Evolutionary conservation across 2,329 filamentous ascomycete genomes (phyloP), one percentile per base, ranked within the genome.

Genomic region (Didymella pomorum): DNA sequence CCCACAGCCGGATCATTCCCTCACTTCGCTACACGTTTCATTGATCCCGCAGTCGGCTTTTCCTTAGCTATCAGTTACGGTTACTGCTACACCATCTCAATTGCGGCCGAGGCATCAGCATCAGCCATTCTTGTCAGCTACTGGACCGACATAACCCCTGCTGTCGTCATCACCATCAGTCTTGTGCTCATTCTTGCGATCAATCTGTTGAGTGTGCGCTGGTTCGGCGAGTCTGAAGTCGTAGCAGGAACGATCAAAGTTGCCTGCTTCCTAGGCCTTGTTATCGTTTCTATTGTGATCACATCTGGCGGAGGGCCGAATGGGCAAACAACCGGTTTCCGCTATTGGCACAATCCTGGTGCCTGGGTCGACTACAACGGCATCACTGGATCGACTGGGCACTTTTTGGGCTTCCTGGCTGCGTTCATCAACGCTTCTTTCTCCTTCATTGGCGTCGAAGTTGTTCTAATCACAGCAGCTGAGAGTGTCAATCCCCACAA

Each of bases 321-420:
- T 4, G 82, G 82, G 0, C 80, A 84, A 20, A 79, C 84, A 4
- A 81, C 87, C 18, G 89, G 89, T 2, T 91, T 90, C 72, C 76
- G 80, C 31, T 90, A 89, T 73, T 92, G 89, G 89, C 82, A 78
- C 50, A 72, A 86, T 23, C 88, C 89, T 0, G 88, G 87, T 0
- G 84, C 87, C 0, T 88, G 89, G 71, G 86, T 88, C 31, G 84
- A 88, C 66, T 86, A 88, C 68, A 83, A 90, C n/a, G 82, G 9
- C 78, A 81, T 81, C 2, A 76, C 78, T 0, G 86, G 85, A 12
- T 52, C 64, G 3, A 67, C 63, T 3, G 64, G 64, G 12, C 78
- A 80, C 11, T 90, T 91, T 66, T 65, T 80, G 88, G 11, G 84
- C 79, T 21, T 86, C 81, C 67, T 87, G 80, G 77, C 78, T 73